These are phyloP conservation scores for Plantago rigida DNA, from an alignment of 305 asterid genomes.

Conservation along the genomic window DNA sequence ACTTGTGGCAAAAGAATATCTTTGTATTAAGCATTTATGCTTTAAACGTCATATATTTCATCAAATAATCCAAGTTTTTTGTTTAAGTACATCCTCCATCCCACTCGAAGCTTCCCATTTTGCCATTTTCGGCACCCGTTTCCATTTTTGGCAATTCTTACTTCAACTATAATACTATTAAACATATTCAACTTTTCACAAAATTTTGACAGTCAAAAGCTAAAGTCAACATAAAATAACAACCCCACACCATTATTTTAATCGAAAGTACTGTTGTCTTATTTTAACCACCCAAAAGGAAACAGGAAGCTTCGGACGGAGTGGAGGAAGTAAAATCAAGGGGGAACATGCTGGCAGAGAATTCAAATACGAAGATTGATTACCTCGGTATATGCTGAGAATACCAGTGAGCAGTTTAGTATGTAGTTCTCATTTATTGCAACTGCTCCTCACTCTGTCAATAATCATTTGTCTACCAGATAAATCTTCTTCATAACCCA, in stretches of 20 bases:
- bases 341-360: background rate
- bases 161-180: too few relatives aligned
- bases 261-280: too few relatives aligned
- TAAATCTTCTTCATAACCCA: constrained; percentile 84
- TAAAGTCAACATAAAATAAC: background rate
- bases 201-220: too few relatives aligned
- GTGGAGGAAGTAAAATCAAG: too few relatives aligned
- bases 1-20: constrained; percentile 1
- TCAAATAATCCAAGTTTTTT: background rate
- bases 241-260: too few relatives aligned
- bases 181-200: too few relatives aligned
- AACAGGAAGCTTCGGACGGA: too few relatives aligned
- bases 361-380: background rate
- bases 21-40: background rate
- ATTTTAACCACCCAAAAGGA: too few relatives aligned
- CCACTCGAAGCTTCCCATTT: too few relatives aligned
- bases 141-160: too few relatives aligned
- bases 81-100: too few relatives aligned
- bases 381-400: constrained; percentile 4
- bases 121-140: too few relatives aligned
- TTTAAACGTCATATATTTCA: background rate
- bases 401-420: background rate
- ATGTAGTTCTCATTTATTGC: constrained; percentile 37
- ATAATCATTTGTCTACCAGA: constrained; percentile 92
- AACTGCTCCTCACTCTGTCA: constrained; percentile 74